phyloP scores from a whole-genome alignment of 2,329 filamentous ascomycete genomes.

The Aspergillus niger region DNA sequence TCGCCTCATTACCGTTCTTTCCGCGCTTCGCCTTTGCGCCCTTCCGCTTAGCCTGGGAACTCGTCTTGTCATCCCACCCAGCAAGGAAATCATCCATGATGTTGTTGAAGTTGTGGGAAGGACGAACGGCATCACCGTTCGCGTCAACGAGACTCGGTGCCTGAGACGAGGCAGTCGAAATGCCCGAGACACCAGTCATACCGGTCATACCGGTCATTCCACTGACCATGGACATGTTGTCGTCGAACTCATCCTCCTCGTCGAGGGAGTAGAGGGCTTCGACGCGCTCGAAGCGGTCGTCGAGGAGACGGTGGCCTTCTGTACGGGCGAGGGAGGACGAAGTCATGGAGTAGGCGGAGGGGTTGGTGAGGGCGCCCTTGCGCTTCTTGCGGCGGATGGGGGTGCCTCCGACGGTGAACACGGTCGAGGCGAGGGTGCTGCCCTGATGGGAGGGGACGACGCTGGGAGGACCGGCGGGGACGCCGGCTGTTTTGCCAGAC shows the following conservation, averaged over 20 bases:
- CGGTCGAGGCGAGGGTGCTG: conserved; percentile 47
- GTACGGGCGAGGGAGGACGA: conserved; percentile 85
- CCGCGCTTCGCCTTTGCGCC: conserved; percentile 59
- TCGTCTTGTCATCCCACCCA: conserved; percentile 52
- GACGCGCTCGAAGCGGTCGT: conserved; percentile 87
- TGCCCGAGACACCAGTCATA: conserved; percentile 62
- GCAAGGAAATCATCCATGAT: conserved; percentile 94
- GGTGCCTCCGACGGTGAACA: conserved; percentile 65
- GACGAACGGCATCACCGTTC: conserved; percentile 51
- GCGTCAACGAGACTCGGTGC: conserved; percentile 56
- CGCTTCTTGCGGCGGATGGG: conserved; percentile 78
- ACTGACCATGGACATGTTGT: conserved; percentile 53
- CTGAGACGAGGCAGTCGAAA: conserved; percentile 56
- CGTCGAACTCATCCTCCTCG: conserved; percentile 55
- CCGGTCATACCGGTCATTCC: conserved; percentile 57
- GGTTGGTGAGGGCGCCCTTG: conserved; percentile 87
- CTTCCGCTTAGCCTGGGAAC: conserved; percentile 45
- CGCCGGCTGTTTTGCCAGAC: conserved; percentile 32
- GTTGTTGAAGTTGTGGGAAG: conserved; percentile 78
- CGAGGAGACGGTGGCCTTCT: conserved; percentile 80
- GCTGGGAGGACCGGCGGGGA: conserved; percentile 36
- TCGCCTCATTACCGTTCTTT: conserved; percentile 78
- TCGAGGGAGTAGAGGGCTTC: conserved; percentile 76
- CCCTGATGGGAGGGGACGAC: conserved; percentile 44
- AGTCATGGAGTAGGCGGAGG: conserved; percentile 87